Conservation (phyloP, 1,284 basidiomycete genomes). For the Chondrostereum purpureum region DNA sequence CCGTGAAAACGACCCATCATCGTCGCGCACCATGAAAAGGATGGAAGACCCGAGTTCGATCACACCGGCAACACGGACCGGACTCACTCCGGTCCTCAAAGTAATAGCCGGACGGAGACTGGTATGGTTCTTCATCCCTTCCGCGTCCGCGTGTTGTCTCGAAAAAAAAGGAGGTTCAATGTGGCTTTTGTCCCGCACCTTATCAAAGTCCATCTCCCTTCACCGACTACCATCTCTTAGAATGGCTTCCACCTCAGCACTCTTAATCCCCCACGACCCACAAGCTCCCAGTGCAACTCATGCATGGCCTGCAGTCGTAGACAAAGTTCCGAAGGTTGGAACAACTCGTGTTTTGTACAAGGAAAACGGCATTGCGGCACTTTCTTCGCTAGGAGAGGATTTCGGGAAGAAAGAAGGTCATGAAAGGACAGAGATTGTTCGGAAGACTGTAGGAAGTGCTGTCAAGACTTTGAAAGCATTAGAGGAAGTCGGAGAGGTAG, state of each 20-base stretch:
- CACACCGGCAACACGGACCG: too few species aligned
- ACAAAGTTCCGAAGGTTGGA: constrained; percentile 53
- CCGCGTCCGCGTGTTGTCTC: too few species aligned
- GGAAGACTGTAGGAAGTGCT: constrained; percentile 61
- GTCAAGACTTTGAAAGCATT: constrained; percentile 59
- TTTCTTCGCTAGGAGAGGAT: constrained; percentile 59
- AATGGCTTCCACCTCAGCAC: constrained; percentile 13
- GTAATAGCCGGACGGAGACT: too few species aligned
- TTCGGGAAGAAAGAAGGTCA: constrained; percentile 43
- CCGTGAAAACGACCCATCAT: too few species aligned
- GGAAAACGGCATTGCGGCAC: constrained; percentile 39
- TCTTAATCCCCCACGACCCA: constrained; percentile 16
- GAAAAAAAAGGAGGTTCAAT: too few species aligned
- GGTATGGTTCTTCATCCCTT: too few species aligned
- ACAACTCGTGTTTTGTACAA: constrained; percentile 63
- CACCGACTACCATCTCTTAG: not conserved
- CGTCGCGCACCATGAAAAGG: too few species aligned
- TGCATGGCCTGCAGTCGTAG: constrained; percentile 32
- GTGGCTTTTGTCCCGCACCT: not conserved
- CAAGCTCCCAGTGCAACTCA: constrained; percentile 8
- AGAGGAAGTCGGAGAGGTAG: constrained; percentile 51
- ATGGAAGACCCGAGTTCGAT: too few species aligned
- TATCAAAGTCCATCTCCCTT: not conserved
- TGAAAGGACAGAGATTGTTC: constrained; percentile 54
- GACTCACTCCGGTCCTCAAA: too few species aligned